Base-by-base conservation (phyloP, 2,329 filamentous ascomycete genomes). In the Boeremia exigua region DNA sequence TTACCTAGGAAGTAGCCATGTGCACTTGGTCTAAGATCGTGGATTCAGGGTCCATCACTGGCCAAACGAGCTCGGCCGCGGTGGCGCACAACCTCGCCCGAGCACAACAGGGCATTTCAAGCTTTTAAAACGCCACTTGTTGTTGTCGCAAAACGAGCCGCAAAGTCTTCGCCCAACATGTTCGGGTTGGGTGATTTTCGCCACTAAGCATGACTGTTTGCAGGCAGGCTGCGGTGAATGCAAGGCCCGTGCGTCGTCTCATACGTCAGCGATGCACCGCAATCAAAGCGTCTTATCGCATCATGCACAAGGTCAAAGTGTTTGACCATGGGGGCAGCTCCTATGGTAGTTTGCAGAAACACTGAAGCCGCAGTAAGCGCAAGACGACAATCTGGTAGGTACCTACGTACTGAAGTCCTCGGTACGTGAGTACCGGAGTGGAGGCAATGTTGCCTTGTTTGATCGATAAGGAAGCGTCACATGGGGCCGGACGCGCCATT, bases 381-480 rank as follows among this genome's bases (percentile, higher is more conserved):
- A 29, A 33, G n/a, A 27, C 36, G 6, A 19, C 25, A 12, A 23
- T 15, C 2, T 33, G 23, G 27, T 23, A 23, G 23, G 27, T 23
- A 23, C 19, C 9, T 37, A 19, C n/a, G 15, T n/a, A 14, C 9
- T 27, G 14, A 23, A n/a, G 6, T 42, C 10, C 30, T 50, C 47
- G 43, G 43, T 37, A 47, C 36, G 50, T 62, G 50, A 61, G 58
- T 53, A 56, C 57, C 58, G 62, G 17, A 50, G 25, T 54, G 52
- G 42, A 46, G 59, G 48, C 55, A 49, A 49, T 47, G 50, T 51
- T 56, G 58, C 52, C 60, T 60, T 50, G 44, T 58, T 57, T 49
- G 57, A 52, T 62, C 58, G 62, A 65, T 63, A 65, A 65, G 49
- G 36, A 48, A 45, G 56, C 54, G 61, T 65, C 63, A 69, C 63